Evolutionary conservation across 1,139 yeast genomes (phyloP).

Genomic region (Diutina neorugosa): DNA sequence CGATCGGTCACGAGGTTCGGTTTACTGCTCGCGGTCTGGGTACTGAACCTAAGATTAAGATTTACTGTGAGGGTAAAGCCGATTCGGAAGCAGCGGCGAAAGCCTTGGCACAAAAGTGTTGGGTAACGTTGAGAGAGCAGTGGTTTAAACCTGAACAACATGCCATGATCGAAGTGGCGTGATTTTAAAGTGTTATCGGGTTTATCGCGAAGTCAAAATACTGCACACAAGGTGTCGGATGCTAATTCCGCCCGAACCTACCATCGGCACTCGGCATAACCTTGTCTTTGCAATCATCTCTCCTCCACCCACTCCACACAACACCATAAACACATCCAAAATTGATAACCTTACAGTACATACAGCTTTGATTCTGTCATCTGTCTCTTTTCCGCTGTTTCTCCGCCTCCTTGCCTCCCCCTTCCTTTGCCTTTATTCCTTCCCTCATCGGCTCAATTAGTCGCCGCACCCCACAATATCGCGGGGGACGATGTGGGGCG

Average conservation of each 20-base stretch:
- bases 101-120: slow-evolving; percentile 47
- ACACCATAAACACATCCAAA: background rate
- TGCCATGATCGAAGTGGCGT: background rate
- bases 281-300: background rate
- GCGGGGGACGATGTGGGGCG: background rate
- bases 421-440: too few relatives aligned
- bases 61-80: slow-evolving; percentile 73
- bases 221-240: background rate
- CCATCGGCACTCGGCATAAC: background rate
- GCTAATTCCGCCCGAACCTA: background rate
- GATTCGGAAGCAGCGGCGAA: slow-evolving; percentile 31
- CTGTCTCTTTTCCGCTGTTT: too few relatives aligned
- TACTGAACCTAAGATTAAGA: slow-evolving; percentile 89
- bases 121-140: slow-evolving; percentile 42
- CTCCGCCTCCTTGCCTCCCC: too few relatives aligned
- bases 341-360: too few relatives aligned
- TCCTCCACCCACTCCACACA: background rate
- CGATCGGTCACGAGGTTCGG: slow-evolving; percentile 33
- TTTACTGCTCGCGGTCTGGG: slow-evolving; percentile 93
- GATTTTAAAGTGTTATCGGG: background rate
- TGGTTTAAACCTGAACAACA: slow-evolving; percentile 47
- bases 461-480: background rate
- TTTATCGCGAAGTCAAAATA: background rate
- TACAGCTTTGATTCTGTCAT: too few relatives aligned
- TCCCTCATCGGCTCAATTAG: background rate